Conservation (phyloP, 2,329 filamentous ascomycete species). For the Neonectria magnoliae region DNA sequence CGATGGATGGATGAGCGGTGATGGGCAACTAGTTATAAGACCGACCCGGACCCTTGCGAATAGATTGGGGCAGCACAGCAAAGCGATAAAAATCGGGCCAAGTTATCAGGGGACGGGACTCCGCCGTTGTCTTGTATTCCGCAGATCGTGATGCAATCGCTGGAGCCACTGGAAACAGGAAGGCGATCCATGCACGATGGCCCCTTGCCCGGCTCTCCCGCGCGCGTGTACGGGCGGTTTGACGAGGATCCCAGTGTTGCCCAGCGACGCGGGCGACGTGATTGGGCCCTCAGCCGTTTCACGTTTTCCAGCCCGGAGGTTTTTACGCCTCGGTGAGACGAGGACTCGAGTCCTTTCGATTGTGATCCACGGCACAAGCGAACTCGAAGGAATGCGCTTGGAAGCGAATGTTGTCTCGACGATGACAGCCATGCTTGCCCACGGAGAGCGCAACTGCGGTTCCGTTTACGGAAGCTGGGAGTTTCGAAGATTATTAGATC, state of each 20-base stretch:
- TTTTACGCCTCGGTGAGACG: not conserved
- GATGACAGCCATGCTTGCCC: not conserved
- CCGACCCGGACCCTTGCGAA: not conserved
- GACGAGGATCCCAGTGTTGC: not conserved
- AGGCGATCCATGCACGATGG: not conserved
- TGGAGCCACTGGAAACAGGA: conserved; percentile 14
- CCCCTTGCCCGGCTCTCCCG: not conserved
- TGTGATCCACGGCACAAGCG: not conserved
- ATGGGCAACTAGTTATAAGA: conserved; percentile 4
- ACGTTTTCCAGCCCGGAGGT: not conserved
- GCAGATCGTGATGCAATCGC: conserved; percentile 38
- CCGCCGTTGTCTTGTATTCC: conserved; percentile 23
- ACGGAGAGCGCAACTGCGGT: not conserved
- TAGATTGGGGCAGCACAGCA: conserved; percentile 2
- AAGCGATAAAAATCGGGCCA: conserved; percentile 28
- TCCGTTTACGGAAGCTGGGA: not conserved
- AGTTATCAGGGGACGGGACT: conserved; percentile 8
- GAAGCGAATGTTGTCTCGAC: not conserved
- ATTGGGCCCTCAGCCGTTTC: conserved; percentile 11
- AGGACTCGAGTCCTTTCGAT: not conserved
- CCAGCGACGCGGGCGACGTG: not conserved
- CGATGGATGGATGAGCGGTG: conserved; percentile 1
- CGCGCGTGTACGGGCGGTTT: not conserved
- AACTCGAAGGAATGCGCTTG: not conserved
- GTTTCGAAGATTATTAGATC: not conserved